Percentiles rank a stretch among this genome's conserved stretches.
These are phyloP conservation scores for Hypoxylon fuscum DNA, from an alignment of 495 filamentous ascomycete species.

Conservation along the genomic window DNA sequence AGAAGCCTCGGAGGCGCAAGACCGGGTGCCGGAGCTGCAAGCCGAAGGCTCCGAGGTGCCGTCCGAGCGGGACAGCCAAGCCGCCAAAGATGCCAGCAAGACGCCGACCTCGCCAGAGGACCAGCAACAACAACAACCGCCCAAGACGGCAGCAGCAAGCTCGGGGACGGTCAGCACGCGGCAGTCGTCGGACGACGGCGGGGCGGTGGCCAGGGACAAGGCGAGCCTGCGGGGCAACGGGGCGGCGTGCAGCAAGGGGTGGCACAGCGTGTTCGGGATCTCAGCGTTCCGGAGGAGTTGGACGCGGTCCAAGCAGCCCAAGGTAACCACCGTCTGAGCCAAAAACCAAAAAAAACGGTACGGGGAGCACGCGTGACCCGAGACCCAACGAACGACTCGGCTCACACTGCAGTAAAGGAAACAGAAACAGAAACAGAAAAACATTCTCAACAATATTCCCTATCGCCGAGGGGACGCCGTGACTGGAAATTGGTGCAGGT, in stretches of 20 bases:
- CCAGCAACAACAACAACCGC: neutral
- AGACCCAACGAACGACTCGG: too few relatives aligned
- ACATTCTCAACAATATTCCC: too few relatives aligned
- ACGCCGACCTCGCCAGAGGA: neutral
- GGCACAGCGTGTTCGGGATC: conserved; percentile 30
- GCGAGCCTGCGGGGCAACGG: conserved; percentile 5
- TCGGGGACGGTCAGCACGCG: neutral
- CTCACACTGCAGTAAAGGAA: too few relatives aligned
- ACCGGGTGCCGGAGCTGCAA: neutral
- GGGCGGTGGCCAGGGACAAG: conserved; percentile 1
- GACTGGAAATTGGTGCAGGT: too few relatives aligned
- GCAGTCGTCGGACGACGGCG: neutral
- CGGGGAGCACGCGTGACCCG: too few relatives aligned
- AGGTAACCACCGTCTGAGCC: conserved; percentile 8
- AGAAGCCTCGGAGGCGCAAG: neutral
- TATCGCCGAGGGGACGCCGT: too few relatives aligned
- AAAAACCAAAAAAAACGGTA: too few relatives aligned
- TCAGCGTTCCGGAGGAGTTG: conserved; percentile 16
- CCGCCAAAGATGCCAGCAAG: neutral
- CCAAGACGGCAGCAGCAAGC: neutral
- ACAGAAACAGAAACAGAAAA: too few relatives aligned
- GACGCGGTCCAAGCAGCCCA: conserved; percentile 22
- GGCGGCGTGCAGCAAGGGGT: conserved; percentile 9
- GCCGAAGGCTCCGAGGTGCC: neutral
- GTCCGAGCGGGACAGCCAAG: neutral